Base-by-base conservation (phyloP, 805 yeast genomes). In the Jamesozyma lodderae region DNA sequence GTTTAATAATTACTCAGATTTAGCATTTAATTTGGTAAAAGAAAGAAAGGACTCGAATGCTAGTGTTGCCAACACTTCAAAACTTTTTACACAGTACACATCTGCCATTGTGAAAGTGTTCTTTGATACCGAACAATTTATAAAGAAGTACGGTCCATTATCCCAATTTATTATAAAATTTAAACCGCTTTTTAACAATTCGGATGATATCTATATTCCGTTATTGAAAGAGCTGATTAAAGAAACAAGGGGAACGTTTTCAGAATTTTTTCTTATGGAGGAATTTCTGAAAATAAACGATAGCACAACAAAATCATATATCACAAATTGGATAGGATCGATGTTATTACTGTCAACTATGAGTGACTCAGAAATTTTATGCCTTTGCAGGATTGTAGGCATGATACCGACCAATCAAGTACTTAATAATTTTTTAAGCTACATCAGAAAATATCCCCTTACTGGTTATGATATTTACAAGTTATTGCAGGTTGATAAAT, bases 321-420 rank as follows among this genome's bases (percentile, higher is more conserved):
- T 48, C 11, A 43, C 44, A 3, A 54, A 55, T 34, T 42, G 51
- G 48, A 40, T 54, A 18, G 51, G 56, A 7, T 50, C 59, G 4
- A 48, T 43, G 33, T 34, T 54, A n/a, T 34, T 52, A 16, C 41
- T 53, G 4, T 39, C 46, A 7, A 40, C 35, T 20, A 42, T 53
- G 33, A 23, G 48, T n/a, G 10, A 37, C 7, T 28, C 16, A 6
- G 51, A 45, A 8, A 41, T 48, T 25, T 23, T 32, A n/a, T 32
- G 45, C n/a, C 37, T 55, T 6, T 33, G 46, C 6, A 37, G 35
- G 11, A 45, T 51, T 21, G 48, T 52, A 15, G 34, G 41, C 23
- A 22, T 31, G 8, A 37, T 43, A 11, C 52, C 53, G 11, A 38
- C 36, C 4, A 22, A 41, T 9, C 38, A 38, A 13, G 47, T 52